These are phyloP conservation scores for Fomitopsis serialis DNA, from an alignment of 768 basidiomycete genomes.

Conservation along the genomic window DNA sequence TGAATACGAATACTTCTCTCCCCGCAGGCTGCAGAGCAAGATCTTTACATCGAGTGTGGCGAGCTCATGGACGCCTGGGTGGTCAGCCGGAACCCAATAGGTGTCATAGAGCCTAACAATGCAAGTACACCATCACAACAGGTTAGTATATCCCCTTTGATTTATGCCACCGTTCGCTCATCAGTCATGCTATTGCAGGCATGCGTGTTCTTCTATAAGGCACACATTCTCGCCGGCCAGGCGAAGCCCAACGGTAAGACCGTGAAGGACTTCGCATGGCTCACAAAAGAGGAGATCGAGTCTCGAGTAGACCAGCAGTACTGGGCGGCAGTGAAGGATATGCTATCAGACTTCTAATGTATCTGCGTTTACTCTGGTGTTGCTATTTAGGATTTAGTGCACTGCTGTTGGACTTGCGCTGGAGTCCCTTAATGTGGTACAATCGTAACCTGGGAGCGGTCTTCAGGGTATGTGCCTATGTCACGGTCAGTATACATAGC, in stretches of 20 bases:
- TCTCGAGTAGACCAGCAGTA: constrained; percentile 61
- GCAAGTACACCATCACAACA: constrained; percentile 21
- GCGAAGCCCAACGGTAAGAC: constrained; percentile 50
- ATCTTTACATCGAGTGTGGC: constrained; percentile 70
- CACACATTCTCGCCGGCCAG: constrained; percentile 88
- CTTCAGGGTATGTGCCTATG: too few species aligned
- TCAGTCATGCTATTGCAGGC: constrained; percentile 37
- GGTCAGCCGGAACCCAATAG: constrained; percentile 86
- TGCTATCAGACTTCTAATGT: constrained; percentile 61
- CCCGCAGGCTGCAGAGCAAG: constrained; percentile 65
- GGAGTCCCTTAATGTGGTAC: background rate
- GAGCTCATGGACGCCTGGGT: constrained; percentile 89
- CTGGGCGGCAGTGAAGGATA: constrained; percentile 75
- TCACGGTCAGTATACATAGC: background rate
- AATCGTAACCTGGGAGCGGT: background rate
- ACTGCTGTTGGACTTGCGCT: background rate
- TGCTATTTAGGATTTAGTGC: constrained; percentile 6
- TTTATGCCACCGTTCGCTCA: background rate
- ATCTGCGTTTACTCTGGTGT: background rate
- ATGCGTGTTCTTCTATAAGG: constrained; percentile 87
- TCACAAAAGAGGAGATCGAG: constrained; percentile 88
- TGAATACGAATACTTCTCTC: too few species aligned
- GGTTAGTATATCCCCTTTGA: constrained; percentile 23
- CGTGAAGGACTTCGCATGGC: constrained; percentile 83
- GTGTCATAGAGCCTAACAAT: constrained; percentile 53